Conservation (phyloP, 306 rosid genomes). For the Chamaecrista fasciculata region DNA sequence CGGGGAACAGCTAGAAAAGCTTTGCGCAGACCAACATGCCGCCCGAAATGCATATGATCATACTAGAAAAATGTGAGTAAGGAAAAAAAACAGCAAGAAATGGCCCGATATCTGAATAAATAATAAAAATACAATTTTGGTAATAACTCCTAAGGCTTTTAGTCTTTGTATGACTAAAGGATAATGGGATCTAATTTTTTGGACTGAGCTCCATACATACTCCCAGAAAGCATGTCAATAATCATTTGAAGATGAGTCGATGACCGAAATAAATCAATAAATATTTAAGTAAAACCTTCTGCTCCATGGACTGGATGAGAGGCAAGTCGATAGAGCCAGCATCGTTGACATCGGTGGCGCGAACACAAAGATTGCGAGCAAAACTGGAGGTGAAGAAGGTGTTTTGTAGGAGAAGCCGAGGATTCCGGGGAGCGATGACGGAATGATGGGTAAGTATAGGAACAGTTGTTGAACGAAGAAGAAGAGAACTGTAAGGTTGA, state of each 20-base stretch:
- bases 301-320: conserved; percentile 70
- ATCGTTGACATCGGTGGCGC: conserved; percentile 56
- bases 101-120: background rate
- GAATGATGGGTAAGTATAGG: background rate
- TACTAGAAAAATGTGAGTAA: background rate
- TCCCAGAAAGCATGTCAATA: background rate
- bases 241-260: background rate
- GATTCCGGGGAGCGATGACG: background rate
- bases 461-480: conserved; percentile 12
- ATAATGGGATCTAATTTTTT: no score
- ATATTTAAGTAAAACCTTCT: conserved; percentile 40
- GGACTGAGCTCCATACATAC: no score
- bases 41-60: background rate
- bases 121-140: no score
- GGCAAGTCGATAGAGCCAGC: conserved; percentile 73
- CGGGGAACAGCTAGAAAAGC: background rate
- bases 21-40: background rate
- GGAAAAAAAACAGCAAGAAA: background rate
- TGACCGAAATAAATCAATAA: no score
- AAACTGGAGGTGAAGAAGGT: conserved; percentile 2
- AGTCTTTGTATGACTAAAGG: no score
- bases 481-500: conserved; percentile 24
- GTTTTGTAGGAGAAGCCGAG: conserved; percentile 10
- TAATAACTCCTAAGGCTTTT: no score
- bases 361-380: conserved; percentile 39